phyloP scores from a whole-genome alignment of 331 rosid genomes.

The Malus hybrid region DNA sequence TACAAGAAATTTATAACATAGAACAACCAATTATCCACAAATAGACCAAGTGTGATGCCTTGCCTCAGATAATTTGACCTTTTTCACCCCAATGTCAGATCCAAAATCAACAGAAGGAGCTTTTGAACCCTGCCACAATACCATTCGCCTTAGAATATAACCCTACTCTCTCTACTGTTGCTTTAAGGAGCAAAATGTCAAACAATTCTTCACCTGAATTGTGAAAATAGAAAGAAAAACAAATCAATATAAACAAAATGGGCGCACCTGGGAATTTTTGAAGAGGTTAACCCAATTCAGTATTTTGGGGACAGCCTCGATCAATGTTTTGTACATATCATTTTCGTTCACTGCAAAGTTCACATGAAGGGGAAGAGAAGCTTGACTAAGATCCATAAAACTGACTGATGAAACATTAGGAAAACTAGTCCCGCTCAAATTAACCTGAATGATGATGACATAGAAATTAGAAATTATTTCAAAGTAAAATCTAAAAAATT shows the following conservation, averaged over 20 bases:
- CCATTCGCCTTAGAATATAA: not conserved
- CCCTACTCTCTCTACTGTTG: not conserved
- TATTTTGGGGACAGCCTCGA: slow-evolving; percentile 66
- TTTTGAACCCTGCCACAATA: slow-evolving; percentile 42
- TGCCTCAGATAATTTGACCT: slow-evolving; percentile 75
- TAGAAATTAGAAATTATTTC: not conserved
- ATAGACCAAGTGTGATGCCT: slow-evolving; percentile 17
- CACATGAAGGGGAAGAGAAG: slow-evolving; percentile 14
- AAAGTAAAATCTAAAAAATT: not conserved
- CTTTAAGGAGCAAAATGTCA: not conserved
- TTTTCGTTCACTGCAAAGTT: slow-evolving; percentile 7
- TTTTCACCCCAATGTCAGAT: slow-evolving; percentile 41
- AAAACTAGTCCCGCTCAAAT: not conserved
- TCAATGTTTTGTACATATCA: slow-evolving; percentile 51
- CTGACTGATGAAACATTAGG: slow-evolving; percentile 5
- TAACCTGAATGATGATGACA: not conserved
- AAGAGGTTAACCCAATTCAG: slow-evolving; percentile 61
- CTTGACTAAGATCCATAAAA: slow-evolving; percentile 8
- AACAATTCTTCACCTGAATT: not conserved
- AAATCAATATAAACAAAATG: not conserved
- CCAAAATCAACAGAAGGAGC: slow-evolving; percentile 61
- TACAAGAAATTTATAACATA: not conserved
- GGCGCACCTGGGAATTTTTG: slow-evolving; percentile 56
- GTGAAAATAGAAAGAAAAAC: not conserved
- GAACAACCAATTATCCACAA: not conserved